Evolutionary conservation across 2,329 filamentous ascomycete species (phyloP).

Genomic region (Claviceps monticola): DNA sequence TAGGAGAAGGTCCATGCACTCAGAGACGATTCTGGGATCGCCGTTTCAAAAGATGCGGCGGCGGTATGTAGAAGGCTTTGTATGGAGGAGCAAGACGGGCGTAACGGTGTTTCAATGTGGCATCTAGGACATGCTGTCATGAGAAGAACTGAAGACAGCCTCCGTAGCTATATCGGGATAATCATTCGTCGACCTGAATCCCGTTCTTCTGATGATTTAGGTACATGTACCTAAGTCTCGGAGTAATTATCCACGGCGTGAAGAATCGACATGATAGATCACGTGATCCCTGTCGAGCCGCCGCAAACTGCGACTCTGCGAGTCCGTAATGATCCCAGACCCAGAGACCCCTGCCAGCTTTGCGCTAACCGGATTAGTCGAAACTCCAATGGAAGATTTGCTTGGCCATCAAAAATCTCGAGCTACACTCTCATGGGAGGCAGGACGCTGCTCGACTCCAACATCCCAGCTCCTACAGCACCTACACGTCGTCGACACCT

Average conservation of each 20-base stretch:
- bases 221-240: no score
- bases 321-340: no score
- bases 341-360: no score
- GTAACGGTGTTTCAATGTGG: background rate
- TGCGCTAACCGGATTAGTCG: constrained; percentile 4
- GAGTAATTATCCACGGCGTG: background rate
- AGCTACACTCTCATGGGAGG: constrained; percentile 11
- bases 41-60: constrained; percentile 6
- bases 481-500: background rate
- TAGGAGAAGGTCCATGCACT: constrained; percentile 2
- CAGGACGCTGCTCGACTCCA: background rate
- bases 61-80: background rate
- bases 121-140: background rate
- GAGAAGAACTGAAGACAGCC: no score
- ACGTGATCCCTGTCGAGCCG: no score
- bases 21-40: constrained; percentile 8
- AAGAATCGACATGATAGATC: background rate
- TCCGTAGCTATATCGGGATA: no score
- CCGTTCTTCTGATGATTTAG: no score
- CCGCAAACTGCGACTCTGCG: no score
- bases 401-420: constrained; percentile 19
- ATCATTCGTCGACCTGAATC: no score
- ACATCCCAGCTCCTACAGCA: background rate
- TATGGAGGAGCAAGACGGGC: no score
- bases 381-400: constrained; percentile 4